phyloP scores from a whole-genome alignment of 148 eudicot genomes.

The Fagopyrum tataricum region DNA sequence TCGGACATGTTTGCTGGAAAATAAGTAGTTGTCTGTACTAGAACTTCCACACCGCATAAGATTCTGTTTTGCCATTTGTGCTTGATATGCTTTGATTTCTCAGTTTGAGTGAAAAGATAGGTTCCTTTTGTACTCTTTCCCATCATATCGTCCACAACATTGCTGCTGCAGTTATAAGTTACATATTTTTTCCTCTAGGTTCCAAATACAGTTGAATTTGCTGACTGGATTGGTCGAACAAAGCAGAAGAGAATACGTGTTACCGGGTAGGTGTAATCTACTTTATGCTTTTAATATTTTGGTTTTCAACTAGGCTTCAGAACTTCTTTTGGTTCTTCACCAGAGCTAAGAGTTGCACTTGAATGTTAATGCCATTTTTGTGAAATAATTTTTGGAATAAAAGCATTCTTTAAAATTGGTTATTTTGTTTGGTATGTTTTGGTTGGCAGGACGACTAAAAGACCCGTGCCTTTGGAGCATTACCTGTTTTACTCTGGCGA shows the following conservation, averaged over 20 bases:
- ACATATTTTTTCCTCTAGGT: constrained; percentile 40
- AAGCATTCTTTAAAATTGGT: neutral
- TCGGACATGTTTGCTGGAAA: constrained; percentile 5
- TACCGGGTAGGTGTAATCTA: constrained; percentile 58
- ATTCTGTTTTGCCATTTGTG: neutral
- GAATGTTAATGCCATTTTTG: neutral
- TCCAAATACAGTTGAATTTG: constrained; percentile 93
- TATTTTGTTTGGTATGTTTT: constrained; percentile 8
- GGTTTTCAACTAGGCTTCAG: constrained; percentile 1
- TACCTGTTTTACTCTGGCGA: constrained; percentile 90
- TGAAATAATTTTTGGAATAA: neutral
- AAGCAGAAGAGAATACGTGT: constrained; percentile 89
- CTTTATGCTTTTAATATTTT: neutral
- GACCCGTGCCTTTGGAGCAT: constrained; percentile 99
- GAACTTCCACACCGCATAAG: neutral
- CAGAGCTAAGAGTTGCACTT: neutral
- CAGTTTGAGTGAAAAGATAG: neutral
- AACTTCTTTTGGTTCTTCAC: constrained; percentile 5
- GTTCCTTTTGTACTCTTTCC: neutral
- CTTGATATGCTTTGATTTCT: constrained; percentile 1
- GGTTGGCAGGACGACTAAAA: constrained; percentile 74
- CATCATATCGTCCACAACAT: neutral
- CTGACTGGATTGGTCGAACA: constrained; percentile 98
- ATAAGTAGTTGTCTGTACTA: neutral
- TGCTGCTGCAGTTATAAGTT: neutral